Evolutionary conservation across 495 filamentous ascomycete genomes (phyloP).

Genomic region (Daldinia caldariorum): DNA sequence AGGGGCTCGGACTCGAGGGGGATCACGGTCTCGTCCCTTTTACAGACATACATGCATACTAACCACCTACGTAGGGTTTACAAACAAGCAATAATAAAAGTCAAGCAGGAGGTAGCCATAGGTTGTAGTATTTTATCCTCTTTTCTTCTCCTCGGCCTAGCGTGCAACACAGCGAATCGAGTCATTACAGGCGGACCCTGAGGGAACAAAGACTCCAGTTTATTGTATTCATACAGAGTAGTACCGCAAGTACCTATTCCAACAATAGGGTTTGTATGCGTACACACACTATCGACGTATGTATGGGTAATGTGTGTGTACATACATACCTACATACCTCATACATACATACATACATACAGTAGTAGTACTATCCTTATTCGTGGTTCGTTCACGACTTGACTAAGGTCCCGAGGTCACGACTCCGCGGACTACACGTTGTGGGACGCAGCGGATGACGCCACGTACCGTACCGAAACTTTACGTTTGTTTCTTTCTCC

Average conservation of each 20-base stretch:
- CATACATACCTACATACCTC: too few species aligned
- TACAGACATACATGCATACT: not conserved
- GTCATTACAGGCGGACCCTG: constrained; percentile 9
- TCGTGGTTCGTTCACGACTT: constrained; percentile 24
- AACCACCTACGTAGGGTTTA: not conserved
- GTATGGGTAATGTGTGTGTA: not conserved
- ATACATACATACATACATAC: too few species aligned
- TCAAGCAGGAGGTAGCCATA: constrained; percentile 1
- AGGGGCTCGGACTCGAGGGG: not conserved
- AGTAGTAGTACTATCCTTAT: constrained; percentile 3
- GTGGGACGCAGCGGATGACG: constrained; percentile 44
- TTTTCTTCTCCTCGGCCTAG: constrained; percentile 8
- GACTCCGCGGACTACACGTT: constrained; percentile 23
- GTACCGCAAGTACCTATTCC: too few species aligned
- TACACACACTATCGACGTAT: too few species aligned
- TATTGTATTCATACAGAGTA: constrained; percentile 17
- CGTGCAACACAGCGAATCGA: constrained; percentile 16
- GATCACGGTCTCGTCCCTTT: not conserved
- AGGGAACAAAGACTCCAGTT: constrained; percentile 15
- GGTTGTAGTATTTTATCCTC: not conserved
- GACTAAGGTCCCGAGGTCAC: constrained; percentile 4
- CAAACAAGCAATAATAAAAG: not conserved
- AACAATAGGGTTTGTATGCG: too few species aligned
- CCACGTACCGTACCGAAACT: constrained; percentile 49
- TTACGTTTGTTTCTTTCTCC: constrained; percentile 35